Percentiles rank a stretch among this genome's conserved stretches.
Conservation (phyloP, 2,329 filamentous ascomycete genomes). For the Claviceps quebecensis region DNA sequence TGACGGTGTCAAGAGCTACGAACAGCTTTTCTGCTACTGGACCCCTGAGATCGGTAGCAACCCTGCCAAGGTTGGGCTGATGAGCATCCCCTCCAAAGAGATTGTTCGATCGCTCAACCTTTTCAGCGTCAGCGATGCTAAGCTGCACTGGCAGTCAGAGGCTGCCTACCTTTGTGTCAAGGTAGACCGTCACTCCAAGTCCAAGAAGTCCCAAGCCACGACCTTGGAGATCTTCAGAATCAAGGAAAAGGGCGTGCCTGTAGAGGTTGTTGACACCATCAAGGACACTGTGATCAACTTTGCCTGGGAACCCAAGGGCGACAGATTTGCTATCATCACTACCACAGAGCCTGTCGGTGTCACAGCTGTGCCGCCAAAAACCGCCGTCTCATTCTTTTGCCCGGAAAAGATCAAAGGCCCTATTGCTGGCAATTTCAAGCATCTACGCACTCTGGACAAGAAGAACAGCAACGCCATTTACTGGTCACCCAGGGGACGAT, state of each 20-base stretch:
- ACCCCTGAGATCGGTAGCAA: conserved; percentile 96
- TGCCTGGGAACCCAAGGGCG: conserved; percentile 96
- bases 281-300: conserved; percentile 99
- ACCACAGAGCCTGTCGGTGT: conserved; percentile 69
- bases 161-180: conserved; percentile 92
- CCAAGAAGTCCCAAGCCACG: conserved; percentile 93
- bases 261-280: conserved; percentile 93
- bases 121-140: conserved; percentile 95
- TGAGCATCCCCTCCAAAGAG: conserved; percentile 92
- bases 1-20: conserved; percentile 78
- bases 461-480: conserved; percentile 99
- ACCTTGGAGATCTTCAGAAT: conserved; percentile 98
- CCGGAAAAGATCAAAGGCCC: conserved; percentile 84
- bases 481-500: conserved; percentile 92
- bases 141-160: conserved; percentile 97
- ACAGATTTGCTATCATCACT: conserved; percentile 93
- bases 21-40: conserved; percentile 97
- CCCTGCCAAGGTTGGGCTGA: conserved; percentile 89
- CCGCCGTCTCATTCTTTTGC: conserved; percentile 88
- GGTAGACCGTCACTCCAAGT: conserved; percentile 97
- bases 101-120: conserved; percentile 88
- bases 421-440: conserved; percentile 83
- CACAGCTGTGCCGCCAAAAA: conserved; percentile 82
- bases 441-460: conserved; percentile 89
- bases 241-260: conserved; percentile 91